These are phyloP conservation scores for Phoma sp. DNA, from an alignment of 2,329 filamentous ascomycete genomes.

Conservation along the genomic window DNA sequence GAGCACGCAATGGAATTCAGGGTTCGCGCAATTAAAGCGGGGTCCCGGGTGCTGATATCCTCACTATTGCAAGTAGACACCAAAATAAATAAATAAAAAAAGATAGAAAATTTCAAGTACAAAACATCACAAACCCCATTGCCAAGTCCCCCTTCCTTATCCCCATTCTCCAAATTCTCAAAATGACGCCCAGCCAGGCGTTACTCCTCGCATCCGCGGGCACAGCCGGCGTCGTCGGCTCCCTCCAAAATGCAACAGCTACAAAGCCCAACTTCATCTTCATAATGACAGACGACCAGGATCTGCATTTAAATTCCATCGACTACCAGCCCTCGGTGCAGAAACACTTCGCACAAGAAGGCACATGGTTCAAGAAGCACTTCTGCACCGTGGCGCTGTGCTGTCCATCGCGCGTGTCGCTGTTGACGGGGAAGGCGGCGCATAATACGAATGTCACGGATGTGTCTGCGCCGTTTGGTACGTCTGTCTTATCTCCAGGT, in stretches of 20 bases:
- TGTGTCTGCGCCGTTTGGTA: conserved; percentile 62
- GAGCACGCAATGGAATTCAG: conserved; percentile 9
- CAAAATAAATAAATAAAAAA: neutral
- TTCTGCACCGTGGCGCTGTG: conserved; percentile 73
- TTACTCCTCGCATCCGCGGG: conserved; percentile 14
- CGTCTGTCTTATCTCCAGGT: neutral
- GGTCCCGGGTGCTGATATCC: neutral
- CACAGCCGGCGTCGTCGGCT: conserved; percentile 1
- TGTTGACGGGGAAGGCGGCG: conserved; percentile 71
- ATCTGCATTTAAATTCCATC: conserved; percentile 67
- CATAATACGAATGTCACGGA: conserved; percentile 77
- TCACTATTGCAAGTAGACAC: neutral
- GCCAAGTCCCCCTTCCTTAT: neutral
- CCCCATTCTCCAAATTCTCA: neutral
- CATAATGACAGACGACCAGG: conserved; percentile 73
- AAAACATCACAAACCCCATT: neutral
- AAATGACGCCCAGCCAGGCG: conserved; percentile 16
- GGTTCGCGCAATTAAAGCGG: conserved; percentile 16
- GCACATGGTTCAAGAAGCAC: conserved; percentile 67
- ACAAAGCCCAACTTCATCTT: conserved; percentile 65
- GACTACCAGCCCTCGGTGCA: conserved; percentile 66
- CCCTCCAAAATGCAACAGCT: conserved; percentile 1
- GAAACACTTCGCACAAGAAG: conserved; percentile 64
- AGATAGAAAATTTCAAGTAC: neutral
- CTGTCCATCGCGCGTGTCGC: conserved; percentile 70